A percentile compares a stretch with the other conserved stretches of the same genome.
Evolutionary conservation across 1,284 basidiomycete species (phyloP).

Genomic region (Limonomyces culmigenus): DNA sequence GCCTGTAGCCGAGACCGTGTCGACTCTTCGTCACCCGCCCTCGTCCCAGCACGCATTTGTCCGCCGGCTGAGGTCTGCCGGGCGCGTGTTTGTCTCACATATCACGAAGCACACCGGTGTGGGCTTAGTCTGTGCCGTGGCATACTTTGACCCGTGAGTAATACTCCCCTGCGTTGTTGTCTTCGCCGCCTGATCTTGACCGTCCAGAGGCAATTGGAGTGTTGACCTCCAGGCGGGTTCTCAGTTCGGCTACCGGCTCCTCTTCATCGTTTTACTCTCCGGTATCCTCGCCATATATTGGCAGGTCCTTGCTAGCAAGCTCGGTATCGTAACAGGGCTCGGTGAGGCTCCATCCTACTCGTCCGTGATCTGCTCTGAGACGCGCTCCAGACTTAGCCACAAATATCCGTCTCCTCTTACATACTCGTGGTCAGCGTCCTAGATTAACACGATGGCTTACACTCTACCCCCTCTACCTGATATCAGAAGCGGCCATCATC

Average conservation of each 20-base stretch:
- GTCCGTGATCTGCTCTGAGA: slow-evolving; percentile 1
- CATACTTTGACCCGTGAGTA: slow-evolving; percentile 39
- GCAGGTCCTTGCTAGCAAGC: slow-evolving; percentile 48
- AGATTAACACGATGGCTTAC: slow-evolving; percentile 45
- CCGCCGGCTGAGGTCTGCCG: no score
- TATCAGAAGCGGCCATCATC: slow-evolving; percentile 75
- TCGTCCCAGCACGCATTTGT: no score
- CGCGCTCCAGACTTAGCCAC: slow-evolving; percentile 27
- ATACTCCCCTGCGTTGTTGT: no score
- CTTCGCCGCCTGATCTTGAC: no score
- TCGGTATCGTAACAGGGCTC: slow-evolving; percentile 56
- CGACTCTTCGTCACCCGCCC: no score
- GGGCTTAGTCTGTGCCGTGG: slow-evolving; percentile 32
- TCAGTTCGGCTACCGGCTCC: slow-evolving; percentile 66
- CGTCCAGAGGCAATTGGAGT: slow-evolving; percentile 63
- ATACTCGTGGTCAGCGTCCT: slow-evolving; percentile 47
- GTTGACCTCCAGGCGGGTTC: slow-evolving; percentile 64
- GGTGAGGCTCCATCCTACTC: slow-evolving; percentile 20
- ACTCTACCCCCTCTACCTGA: slow-evolving; percentile 51
- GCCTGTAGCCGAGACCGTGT: no score
- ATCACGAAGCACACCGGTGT: slow-evolving; percentile 27
- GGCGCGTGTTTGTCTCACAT: no score
- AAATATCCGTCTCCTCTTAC: slow-evolving; percentile 55
- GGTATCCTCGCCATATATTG: slow-evolving; percentile 72
- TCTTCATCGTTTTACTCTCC: slow-evolving; percentile 75